A percentile compares a stretch with the other conserved stretches of the same genome.
phyloP scores from a whole-genome alignment of 2,329 filamentous ascomycete genomes.

The Fusarium protoensiforme region DNA sequence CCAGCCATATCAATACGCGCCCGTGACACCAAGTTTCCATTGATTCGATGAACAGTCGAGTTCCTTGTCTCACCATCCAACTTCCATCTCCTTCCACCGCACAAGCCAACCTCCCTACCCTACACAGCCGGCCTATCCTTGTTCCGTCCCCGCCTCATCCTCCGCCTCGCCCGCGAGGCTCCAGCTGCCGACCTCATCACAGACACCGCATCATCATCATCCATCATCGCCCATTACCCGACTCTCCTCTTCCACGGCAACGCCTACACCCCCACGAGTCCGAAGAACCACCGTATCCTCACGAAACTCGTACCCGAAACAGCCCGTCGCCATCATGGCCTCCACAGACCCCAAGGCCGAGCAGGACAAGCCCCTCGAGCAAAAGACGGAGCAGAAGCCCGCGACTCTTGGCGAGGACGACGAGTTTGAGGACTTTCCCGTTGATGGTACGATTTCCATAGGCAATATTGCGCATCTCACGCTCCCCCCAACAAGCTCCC shows the following conservation, averaged over 20 bases:
- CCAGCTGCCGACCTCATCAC: slow-evolving; percentile 30
- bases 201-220: slow-evolving; percentile 15
- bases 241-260: background rate
- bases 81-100: background rate
- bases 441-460: slow-evolving; percentile 75
- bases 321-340: slow-evolving; percentile 23
- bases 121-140: slow-evolving; percentile 25
- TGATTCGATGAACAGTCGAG: background rate
- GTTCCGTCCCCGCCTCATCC: slow-evolving; percentile 20
- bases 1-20: background rate
- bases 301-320: background rate
- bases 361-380: slow-evolving; percentile 39
- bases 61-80: too few relatives aligned
- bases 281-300: background rate
- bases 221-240: background rate
- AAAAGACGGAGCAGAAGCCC: slow-evolving; percentile 49
- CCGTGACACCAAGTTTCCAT: background rate
- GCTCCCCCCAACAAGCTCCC: background rate
- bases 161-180: slow-evolving; percentile 30
- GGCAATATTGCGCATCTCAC: background rate
- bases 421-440: slow-evolving; percentile 98
- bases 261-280: background rate
- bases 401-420: slow-evolving; percentile 92
- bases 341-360: slow-evolving; percentile 43
- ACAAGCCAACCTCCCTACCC: background rate